Base-by-base conservation (phyloP, 2,329 filamentous ascomycete species). In the Colletotrichum cuscutae region DNA sequence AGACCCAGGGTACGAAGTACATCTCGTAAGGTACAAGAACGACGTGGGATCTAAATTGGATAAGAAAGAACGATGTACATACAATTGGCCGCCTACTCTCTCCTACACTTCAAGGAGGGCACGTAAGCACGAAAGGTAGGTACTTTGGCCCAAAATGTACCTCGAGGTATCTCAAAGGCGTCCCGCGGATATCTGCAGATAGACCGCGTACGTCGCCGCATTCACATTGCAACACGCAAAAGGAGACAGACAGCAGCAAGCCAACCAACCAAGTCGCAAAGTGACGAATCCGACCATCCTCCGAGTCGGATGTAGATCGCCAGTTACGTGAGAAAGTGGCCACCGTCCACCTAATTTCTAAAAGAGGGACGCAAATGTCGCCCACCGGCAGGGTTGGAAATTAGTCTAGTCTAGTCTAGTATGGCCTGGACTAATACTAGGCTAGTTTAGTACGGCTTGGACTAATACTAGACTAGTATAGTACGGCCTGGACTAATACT, bases 311-410 rank as follows among this genome's bases (percentile, higher is more conserved):
- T 32, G 53, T 53, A 42, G 67, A 69, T 69, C 61, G 37, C 22
- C 52, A 52, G 22, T 59, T 22, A 6, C 12, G 49, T 35, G 30
- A 24, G 49, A 42, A 30, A 63, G 59, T 68, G 58, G 49, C 62
- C 54, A 65, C 26, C n/a, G 37, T 28, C 53, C 28, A 59, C 7
- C 62, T 70, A 60, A 59, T 70, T 30, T 59, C 65, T 61, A 35
- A 56, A 49, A 35, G 53, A 64, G 32, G 65, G 65, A 57, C 56
- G 53, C 49, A 52, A 35, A n/a, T 56, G 42, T 37, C 15, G 59
- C 59, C 59, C 59, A 61, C 59, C 22, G 37, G 42, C n/a, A n/a
- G n/a, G n/a, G n/a, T n/a, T n/a, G n/a, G n/a, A n/a, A n/a, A n/a
- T n/a, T n/a, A n/a, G n/a, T n/a, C n/a, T n/a, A n/a, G n/a, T n/a